phyloP scores from a whole-genome alignment of 1,139 yeast genomes.

The Geotrichum klebahnii region DNA sequence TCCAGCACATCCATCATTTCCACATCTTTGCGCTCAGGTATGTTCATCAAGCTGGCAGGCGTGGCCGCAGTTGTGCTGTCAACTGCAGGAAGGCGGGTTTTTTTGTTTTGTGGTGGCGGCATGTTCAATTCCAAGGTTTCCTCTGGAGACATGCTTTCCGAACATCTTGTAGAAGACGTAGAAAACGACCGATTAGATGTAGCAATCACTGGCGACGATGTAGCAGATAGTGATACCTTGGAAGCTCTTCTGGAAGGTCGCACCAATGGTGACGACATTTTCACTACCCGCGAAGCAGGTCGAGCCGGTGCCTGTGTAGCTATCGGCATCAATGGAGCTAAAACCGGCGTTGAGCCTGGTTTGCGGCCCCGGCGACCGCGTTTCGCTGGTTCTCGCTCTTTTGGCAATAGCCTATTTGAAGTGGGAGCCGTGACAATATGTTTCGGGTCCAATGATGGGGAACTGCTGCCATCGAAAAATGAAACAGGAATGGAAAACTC shows the following conservation, averaged over 20 bases:
- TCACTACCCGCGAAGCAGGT: conserved; percentile 23
- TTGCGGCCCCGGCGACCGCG: conserved; percentile 1
- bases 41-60: conserved; percentile 45
- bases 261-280: conserved; percentile 29
- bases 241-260: conserved; percentile 23
- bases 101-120: conserved; percentile 27
- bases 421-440: background rate
- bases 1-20: conserved; percentile 21
- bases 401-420: background rate
- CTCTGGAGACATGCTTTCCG: conserved; percentile 29
- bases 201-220: conserved; percentile 26
- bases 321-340: conserved; percentile 19
- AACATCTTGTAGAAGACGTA: conserved; percentile 10
- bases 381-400: background rate
- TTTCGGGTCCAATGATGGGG: conserved; percentile 3
- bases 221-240: conserved; percentile 12
- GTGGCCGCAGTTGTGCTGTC: conserved; percentile 35
- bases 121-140: conserved; percentile 26
- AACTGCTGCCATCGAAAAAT: conserved; percentile 40
- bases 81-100: background rate
- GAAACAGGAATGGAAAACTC: conserved; percentile 36
- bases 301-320: conserved; percentile 16
- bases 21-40: conserved; percentile 26
- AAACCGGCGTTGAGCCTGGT: conserved; percentile 20
- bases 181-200: conserved; percentile 18